Evolutionary conservation across 2,329 filamentous ascomycete genomes (phyloP).

Genomic region (Aureobasidium mangrovei): DNA sequence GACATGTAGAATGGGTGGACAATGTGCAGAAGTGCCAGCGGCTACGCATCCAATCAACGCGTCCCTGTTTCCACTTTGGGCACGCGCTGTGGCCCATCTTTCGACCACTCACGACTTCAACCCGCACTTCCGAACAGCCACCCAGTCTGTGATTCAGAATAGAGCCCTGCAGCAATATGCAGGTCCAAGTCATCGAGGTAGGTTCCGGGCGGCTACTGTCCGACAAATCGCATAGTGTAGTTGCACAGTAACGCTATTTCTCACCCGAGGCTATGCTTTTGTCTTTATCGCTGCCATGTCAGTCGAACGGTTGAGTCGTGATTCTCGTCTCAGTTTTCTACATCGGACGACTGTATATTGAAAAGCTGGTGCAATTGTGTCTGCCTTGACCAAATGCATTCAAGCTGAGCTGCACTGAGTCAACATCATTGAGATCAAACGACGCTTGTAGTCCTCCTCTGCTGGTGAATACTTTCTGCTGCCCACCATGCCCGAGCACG

Average conservation of each 20-base stretch:
- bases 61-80: background rate
- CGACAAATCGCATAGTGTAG: background rate
- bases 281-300: background rate
- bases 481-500: background rate
- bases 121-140: background rate
- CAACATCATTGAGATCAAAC: too few relatives aligned
- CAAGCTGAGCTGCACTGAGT: background rate
- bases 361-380: background rate
- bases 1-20: background rate
- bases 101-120: background rate
- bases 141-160: background rate
- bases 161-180: background rate
- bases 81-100: background rate
- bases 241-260: background rate
- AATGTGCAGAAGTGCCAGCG: constrained; percentile 11
- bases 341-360: background rate
- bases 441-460: background rate
- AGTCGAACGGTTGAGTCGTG: background rate
- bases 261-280: constrained; percentile 1
- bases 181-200: constrained; percentile 9
- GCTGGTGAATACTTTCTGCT: too few relatives aligned
- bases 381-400: background rate
- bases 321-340: background rate
- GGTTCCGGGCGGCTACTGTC: background rate
- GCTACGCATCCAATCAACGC: constrained; percentile 12